A percentile compares a stretch with the other conserved stretches of the same genome.
phyloP scores from a whole-genome alignment of 768 basidiomycete genomes.

The Auricularia auricula-judae region DNA sequence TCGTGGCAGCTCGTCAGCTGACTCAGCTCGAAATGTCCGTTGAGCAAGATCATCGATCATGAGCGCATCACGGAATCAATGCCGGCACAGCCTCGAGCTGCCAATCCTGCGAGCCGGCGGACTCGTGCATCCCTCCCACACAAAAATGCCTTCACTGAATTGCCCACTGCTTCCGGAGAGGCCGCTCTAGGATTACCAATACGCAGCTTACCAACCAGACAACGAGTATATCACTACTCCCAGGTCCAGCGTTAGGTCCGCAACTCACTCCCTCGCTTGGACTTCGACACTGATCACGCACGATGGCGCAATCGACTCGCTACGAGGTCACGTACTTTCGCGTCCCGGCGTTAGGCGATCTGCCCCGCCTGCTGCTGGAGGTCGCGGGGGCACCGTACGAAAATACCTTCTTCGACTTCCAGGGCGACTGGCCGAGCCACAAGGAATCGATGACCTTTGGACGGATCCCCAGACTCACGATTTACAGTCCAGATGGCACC shows the following conservation, averaged over 20 bases:
- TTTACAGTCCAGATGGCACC: background rate
- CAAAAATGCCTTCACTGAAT: too few species aligned
- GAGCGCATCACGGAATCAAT: too few species aligned
- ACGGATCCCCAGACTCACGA: background rate
- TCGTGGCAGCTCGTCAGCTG: too few species aligned
- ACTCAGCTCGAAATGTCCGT: too few species aligned
- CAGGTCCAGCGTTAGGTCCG: background rate
- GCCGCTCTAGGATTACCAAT: too few species aligned
- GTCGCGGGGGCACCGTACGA: background rate
- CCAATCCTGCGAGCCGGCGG: too few species aligned
- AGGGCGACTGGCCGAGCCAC: background rate
- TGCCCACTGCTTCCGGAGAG: too few species aligned
- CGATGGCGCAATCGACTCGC: background rate
- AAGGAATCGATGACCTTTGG: background rate
- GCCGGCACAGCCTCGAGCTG: too few species aligned
- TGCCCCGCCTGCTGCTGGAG: background rate
- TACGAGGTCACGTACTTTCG: background rate
- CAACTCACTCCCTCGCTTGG: background rate
- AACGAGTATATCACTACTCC: too few species aligned
- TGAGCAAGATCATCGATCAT: too few species aligned
- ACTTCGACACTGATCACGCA: background rate
- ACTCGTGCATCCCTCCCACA: too few species aligned
- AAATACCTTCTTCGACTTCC: background rate
- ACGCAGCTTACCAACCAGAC: too few species aligned
- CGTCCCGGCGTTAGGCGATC: background rate